phyloP scores from a whole-genome alignment of 345 rosid genomes.

The Linum usitatissimum region DNA sequence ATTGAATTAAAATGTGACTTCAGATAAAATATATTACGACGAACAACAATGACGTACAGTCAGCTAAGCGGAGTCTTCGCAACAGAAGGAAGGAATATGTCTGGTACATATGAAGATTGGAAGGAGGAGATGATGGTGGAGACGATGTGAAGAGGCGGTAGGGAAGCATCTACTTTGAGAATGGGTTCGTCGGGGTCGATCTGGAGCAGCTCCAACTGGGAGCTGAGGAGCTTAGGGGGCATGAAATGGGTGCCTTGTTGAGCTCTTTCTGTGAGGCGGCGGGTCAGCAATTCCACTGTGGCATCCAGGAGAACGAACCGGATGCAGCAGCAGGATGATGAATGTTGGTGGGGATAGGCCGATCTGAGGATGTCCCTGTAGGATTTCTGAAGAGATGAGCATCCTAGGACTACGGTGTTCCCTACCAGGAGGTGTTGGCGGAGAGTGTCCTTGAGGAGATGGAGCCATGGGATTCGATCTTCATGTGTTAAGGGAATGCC shows the following conservation, averaged over 20 bases:
- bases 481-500: constrained; percentile 69
- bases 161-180: constrained; percentile 40
- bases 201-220: constrained; percentile 67
- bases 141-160: constrained; percentile 29
- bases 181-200: constrained; percentile 55
- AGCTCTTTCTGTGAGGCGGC: constrained; percentile 47
- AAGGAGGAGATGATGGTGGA: constrained; percentile 3
- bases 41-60: too few species aligned
- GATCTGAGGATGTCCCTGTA: constrained; percentile 71
- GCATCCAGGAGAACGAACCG: constrained; percentile 55
- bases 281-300: constrained; percentile 38
- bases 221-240: constrained; percentile 61
- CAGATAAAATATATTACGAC: too few species aligned
- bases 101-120: too few species aligned
- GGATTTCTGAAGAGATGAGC: constrained; percentile 56
- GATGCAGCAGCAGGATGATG: constrained; percentile 33
- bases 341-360: constrained; percentile 36
- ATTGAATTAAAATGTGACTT: too few species aligned
- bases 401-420: constrained; percentile 44
- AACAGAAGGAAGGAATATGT: neutral
- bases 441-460: constrained; percentile 36
- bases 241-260: constrained; percentile 68
- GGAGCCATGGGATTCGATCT: constrained; percentile 83
- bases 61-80: too few species aligned
- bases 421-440: constrained; percentile 25